Evolutionary conservation across 768 basidiomycete genomes (phyloP).

Genomic region (Tricholoma furcatifolium): DNA sequence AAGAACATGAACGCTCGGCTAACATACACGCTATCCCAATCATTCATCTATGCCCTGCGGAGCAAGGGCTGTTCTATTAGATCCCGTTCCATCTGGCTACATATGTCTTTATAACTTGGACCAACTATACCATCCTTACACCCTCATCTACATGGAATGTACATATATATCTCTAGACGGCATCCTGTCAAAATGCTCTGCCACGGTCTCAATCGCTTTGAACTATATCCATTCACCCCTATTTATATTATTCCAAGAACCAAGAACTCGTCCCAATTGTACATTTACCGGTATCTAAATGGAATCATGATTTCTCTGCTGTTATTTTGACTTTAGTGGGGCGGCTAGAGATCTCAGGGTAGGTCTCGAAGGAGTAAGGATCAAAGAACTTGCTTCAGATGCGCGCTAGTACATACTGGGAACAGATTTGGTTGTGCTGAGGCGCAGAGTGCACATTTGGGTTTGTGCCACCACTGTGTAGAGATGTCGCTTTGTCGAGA

Average conservation of each 20-base stretch:
- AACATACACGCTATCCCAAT: constrained; percentile 3
- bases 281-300: constrained; percentile 3
- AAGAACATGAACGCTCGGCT: constrained; percentile 1
- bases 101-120: background rate
- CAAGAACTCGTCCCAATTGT: constrained; percentile 6
- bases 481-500: constrained; percentile 6
- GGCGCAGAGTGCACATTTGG: background rate
- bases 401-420: background rate
- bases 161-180: constrained; percentile 9
- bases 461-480: background rate
- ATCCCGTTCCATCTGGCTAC: background rate
- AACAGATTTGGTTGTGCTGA: background rate
- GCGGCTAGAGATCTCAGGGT: background rate
- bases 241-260: constrained; percentile 2
- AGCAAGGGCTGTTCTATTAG: constrained; percentile 7
- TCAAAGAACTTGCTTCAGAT: background rate
- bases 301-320: background rate
- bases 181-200: background rate
- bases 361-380: background rate
- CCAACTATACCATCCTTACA: background rate
- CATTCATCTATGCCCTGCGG: background rate
- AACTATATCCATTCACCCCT: background rate
- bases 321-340: background rate
- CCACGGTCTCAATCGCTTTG: background rate
- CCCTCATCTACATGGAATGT: constrained; percentile 4